Base-by-base conservation (phyloP, 2,329 filamentous ascomycete species). In the Aschersonia sp. region DNA sequence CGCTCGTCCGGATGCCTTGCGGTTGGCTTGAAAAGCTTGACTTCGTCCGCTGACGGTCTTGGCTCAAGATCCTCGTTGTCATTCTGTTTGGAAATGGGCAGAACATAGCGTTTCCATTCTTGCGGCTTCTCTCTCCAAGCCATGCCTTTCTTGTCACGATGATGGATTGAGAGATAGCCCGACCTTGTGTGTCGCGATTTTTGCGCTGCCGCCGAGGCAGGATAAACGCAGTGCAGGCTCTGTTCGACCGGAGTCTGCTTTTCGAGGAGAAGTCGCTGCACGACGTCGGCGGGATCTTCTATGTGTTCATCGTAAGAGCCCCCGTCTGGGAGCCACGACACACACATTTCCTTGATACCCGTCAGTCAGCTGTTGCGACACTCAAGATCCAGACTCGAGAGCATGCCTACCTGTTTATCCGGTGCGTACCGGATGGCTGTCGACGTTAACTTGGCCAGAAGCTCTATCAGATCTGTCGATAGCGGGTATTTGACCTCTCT, bases 231-330 rank as follows among this genome's bases (percentile, higher is more conserved):
- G 9, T 12, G 7, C 7, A 41, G 11, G 3, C 11, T 5, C 40
- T 7, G 10, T n/a, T 41, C n/a, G 40, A 7, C 40, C 7, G 40
- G 10, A 7, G 45, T 32, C 14, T 50, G 47, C n/a, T 44, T 52
- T 10, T 61, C 62, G 35, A 66, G 56, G 3, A 77, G 55, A 4
- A 76, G 62, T 32, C 74, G 69, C 44, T 65, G 56, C 12, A 73
- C 70, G 11, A 68, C 58, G 41, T 76, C 70, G 35, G 60, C 61
- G 1, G 61, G 54, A 47, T 66, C 61, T 54, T 76, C 70, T 5
- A 64, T 56, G 11, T 50, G 46, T 30, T 54, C 51, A 7, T 31
- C 31, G 10, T 50, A 35, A n/a, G 22, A 29, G 12, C 40, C 41
- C 5, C 48, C 30, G 10, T 62, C 48, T 8, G 64, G 56, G 8